These are phyloP conservation scores for Orbilia ellipsospora DNA, from an alignment of 2,329 filamentous ascomycete genomes.

Conservation along the genomic window DNA sequence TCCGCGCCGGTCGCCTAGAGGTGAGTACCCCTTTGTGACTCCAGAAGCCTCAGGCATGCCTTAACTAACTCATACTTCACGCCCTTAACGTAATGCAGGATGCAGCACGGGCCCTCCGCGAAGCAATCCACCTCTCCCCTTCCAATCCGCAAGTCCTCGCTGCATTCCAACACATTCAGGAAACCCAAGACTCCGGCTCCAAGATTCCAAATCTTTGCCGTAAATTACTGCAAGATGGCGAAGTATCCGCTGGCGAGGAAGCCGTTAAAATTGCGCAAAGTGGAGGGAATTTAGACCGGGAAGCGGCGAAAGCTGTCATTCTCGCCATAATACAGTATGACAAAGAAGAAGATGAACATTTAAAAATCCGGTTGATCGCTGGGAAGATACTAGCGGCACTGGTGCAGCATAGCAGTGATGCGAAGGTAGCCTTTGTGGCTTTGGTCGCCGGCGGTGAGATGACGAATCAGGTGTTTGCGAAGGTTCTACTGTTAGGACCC, in stretches of 20 bases:
- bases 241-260: constrained; percentile 53
- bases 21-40: constrained; percentile 37
- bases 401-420: constrained; percentile 54
- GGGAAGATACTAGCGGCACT: constrained; percentile 57
- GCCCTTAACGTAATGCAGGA: constrained; percentile 49
- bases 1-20: constrained; percentile 56
- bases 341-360: neutral
- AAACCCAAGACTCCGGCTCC: constrained; percentile 56
- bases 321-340: constrained; percentile 40
- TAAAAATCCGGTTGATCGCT: constrained; percentile 28
- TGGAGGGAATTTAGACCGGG: constrained; percentile 40
- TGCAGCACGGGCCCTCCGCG: constrained; percentile 58
- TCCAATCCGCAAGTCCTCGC: constrained; percentile 57
- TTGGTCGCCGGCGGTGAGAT: constrained; percentile 32
- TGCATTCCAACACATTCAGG: constrained; percentile 58
- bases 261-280: constrained; percentile 54
- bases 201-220: constrained; percentile 56
- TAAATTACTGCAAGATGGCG: constrained; percentile 56
- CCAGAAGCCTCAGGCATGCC: constrained; percentile 1
- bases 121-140: constrained; percentile 58
- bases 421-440: constrained; percentile 47
- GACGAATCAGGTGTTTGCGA: constrained; percentile 41
- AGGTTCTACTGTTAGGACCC: constrained; percentile 49
- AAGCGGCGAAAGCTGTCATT: constrained; percentile 33
- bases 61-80: neutral